Evolutionary conservation across 1,284 basidiomycete species (phyloP), one percentile per base, ranked within the genome.

Genomic region (Fomitopsis pinicola): DNA sequence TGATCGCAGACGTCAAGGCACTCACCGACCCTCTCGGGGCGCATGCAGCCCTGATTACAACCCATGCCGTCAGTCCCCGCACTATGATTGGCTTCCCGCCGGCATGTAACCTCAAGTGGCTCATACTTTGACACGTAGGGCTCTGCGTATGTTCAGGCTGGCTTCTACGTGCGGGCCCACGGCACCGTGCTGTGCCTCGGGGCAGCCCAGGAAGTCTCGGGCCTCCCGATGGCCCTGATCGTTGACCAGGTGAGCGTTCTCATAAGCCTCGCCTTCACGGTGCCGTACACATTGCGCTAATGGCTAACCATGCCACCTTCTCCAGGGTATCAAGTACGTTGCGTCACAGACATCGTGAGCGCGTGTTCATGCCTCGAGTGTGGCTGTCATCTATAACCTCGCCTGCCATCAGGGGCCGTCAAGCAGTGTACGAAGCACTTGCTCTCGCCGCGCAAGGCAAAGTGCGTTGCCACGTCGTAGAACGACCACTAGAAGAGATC

Each of bases 141-240:
- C 9, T 73, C 80, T 8, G 89, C 86, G 0, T 94, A 93, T 72
- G 74, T 81, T 19, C 83, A 90, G 71, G 92, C 90, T 8, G 75
- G 91, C 36, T 82, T 85, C 55, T 92, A 92, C 73, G 74, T 92
- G 61, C 80, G 87, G 42, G 75, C 79, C 5, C 79, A 83, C 42
- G 86, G 89, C 33, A 81, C 81, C 2, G 78, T 94, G 55, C 88
- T 94, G 76, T 86, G 82, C 30, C 88, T 93, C 42, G 91, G 91
- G 54, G 76, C 93, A 5, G 83, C 80, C 3, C 75, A 82, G 35
- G 82, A 85, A 0, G 78, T 74, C 28, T 77, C 92, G 35, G 78
- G 84, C 33, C 83, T 86, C 0, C 83, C 86, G 42, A 88, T 94
- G 66, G 94, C 93, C 80, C 90, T 82, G 75, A 88, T 85, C 2